These are phyloP conservation scores for Sugiyamaella neomexicana DNA, from an alignment of 1,139 yeast species.

Conservation along the genomic window DNA sequence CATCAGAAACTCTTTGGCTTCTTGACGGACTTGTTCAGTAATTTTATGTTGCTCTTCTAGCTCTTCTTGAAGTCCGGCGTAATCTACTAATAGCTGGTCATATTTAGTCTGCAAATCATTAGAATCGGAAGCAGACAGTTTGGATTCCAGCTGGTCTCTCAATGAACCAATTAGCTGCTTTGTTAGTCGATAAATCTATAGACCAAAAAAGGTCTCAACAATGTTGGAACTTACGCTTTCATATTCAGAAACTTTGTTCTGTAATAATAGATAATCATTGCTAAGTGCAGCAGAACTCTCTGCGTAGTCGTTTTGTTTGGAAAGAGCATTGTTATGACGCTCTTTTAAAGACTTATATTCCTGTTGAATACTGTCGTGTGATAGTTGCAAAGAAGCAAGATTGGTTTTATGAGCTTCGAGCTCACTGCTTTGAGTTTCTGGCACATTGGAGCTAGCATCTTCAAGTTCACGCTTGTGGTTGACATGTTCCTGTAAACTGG, in stretches of 20 bases:
- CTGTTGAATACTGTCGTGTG: slow-evolving; percentile 13
- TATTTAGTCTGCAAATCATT: slow-evolving; percentile 24
- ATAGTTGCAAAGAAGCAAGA: slow-evolving; percentile 9
- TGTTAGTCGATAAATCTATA: neutral
- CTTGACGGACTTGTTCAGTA: slow-evolving; percentile 45
- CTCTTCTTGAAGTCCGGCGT: slow-evolving; percentile 30
- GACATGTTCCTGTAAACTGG: neutral
- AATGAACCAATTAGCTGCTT: slow-evolving; percentile 11
- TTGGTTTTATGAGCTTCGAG: slow-evolving; percentile 22
- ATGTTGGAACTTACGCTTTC: slow-evolving; percentile 21
- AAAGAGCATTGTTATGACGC: slow-evolving; percentile 23
- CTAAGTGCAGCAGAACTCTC: slow-evolving; percentile 27
- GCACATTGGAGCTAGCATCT: neutral
- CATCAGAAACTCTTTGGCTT: slow-evolving; percentile 43
- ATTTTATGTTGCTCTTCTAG: slow-evolving; percentile 41
- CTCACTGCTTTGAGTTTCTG: slow-evolving; percentile 23
- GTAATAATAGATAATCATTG: slow-evolving; percentile 25
- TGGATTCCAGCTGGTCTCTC: slow-evolving; percentile 11
- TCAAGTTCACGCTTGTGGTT: slow-evolving; percentile 5
- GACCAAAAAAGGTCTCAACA: neutral
- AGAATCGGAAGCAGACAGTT: neutral
- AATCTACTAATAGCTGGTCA: slow-evolving; percentile 27
- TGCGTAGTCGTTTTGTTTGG: slow-evolving; percentile 28
- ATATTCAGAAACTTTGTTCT: slow-evolving; percentile 24
- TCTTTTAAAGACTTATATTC: slow-evolving; percentile 19